Percentiles rank a stretch among this genome's conserved stretches.
These are phyloP conservation scores for Athelia psychrophila DNA, from an alignment of 1,284 basidiomycete genomes.

Conservation along the genomic window DNA sequence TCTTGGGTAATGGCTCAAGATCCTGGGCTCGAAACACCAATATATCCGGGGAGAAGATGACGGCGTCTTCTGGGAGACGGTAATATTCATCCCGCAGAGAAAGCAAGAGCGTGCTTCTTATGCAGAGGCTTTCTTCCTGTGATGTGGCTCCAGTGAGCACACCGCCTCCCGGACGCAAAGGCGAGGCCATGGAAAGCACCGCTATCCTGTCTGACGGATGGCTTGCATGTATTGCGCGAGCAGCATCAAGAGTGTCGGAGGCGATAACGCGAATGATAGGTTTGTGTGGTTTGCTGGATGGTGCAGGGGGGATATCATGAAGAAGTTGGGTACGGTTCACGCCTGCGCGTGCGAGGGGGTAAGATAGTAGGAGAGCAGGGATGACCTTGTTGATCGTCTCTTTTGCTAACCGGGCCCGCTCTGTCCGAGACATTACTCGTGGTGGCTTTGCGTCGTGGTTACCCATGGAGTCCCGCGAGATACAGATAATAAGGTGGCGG, in stretches of 20 bases:
- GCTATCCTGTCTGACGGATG: slow-evolving; percentile 6
- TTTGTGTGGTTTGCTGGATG: not conserved
- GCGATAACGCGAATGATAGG: not conserved
- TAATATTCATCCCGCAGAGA: slow-evolving; percentile 14
- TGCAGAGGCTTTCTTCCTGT: slow-evolving; percentile 18
- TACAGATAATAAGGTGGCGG: too few species aligned
- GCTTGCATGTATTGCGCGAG: not conserved
- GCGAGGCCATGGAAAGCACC: slow-evolving; percentile 17
- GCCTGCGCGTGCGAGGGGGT: not conserved
- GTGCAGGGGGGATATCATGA: not conserved
- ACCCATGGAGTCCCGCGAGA: too few species aligned
- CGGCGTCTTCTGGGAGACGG: slow-evolving; percentile 17
- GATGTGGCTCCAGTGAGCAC: slow-evolving; percentile 14
- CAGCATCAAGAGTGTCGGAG: not conserved
- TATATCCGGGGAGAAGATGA: too few species aligned
- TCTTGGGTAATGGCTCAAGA: too few species aligned
- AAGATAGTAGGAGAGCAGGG: not conserved
- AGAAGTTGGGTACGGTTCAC: not conserved
- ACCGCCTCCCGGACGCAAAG: slow-evolving; percentile 16
- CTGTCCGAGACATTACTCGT: not conserved
- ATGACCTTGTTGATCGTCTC: not conserved
- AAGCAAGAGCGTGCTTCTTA: slow-evolving; percentile 15
- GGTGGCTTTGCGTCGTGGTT: not conserved
- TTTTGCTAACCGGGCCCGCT: not conserved
- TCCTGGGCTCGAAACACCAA: too few species aligned